phyloP scores from a whole-genome alignment of 352 stramenopile species.

The Thalassiosira exigua region DNA sequence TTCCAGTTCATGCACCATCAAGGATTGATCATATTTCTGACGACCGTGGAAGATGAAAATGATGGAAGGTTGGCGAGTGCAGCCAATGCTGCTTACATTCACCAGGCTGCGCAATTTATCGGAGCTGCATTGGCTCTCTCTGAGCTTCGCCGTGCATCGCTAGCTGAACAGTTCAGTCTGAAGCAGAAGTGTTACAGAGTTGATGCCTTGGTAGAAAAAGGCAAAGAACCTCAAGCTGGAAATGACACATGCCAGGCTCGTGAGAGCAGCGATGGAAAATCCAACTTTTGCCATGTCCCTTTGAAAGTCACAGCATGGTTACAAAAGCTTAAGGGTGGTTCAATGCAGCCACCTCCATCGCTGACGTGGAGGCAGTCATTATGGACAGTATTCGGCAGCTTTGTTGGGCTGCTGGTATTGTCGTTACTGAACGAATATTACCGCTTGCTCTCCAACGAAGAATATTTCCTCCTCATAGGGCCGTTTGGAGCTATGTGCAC shows the following conservation, averaged over 20 bases:
- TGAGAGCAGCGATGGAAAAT: too few species aligned
- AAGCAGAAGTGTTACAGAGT: neutral
- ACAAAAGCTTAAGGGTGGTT: neutral
- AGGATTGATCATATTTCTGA: neutral
- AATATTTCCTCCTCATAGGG: constrained; percentile 2
- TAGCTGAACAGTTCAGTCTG: neutral
- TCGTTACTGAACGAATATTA: constrained; percentile 11
- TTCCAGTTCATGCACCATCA: neutral
- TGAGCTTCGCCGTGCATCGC: neutral
- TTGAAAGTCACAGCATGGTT: too few species aligned
- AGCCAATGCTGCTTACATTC: neutral
- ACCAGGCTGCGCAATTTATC: neutral
- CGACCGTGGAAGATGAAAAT: neutral
- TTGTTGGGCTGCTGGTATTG: constrained; percentile 21
- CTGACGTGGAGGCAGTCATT: neutral
- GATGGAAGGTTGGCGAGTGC: neutral
- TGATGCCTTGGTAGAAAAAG: too few species aligned
- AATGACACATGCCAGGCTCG: too few species aligned
- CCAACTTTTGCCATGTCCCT: too few species aligned
- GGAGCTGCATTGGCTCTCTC: neutral
- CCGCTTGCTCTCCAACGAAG: neutral
- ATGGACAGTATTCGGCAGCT: constrained; percentile 12
- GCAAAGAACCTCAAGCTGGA: too few species aligned
- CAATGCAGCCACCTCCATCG: neutral
- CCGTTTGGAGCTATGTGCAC: constrained; percentile 63